A percentile compares a stretch with the other conserved stretches of the same genome.
phyloP scores from a whole-genome alignment of 2,329 filamentous ascomycete species.

The Aspergillus phoenicis region DNA sequence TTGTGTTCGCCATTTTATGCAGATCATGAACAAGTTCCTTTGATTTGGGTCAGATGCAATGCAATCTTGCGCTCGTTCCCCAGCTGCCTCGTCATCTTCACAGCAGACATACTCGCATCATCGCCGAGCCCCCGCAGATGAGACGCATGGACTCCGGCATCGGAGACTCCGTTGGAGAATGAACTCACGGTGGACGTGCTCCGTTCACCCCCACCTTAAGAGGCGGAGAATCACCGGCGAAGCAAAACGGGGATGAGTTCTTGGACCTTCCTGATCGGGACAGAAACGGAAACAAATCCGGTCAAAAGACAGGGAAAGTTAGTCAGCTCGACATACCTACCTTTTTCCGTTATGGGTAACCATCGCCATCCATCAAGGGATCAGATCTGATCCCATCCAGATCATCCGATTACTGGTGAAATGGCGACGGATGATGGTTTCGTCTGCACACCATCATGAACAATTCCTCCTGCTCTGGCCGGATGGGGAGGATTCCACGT shows the following conservation, averaged over 20 bases:
- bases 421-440: no score
- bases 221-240: conserved; percentile 5
- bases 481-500: conserved; percentile 2
- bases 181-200: background rate
- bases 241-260: background rate
- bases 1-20: background rate
- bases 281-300: background rate
- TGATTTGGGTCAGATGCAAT: no score
- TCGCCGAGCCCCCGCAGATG: background rate
- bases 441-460: no score
- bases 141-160: conserved; percentile 12
- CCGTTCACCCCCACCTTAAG: background rate
- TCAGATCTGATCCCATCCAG: no score
- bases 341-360: background rate
- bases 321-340: background rate
- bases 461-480: no score
- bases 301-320: background rate
- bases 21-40: background rate
- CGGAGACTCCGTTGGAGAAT: conserved; percentile 7
- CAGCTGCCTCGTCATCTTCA: background rate
- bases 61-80: no score
- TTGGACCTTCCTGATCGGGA: background rate
- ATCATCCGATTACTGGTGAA: no score
- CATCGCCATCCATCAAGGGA: background rate
- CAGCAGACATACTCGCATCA: background rate